Evolutionary conservation across 805 yeast species (phyloP), one percentile per base, ranked within the genome.

Genomic region (Wickerhamiella qilinensis): DNA sequence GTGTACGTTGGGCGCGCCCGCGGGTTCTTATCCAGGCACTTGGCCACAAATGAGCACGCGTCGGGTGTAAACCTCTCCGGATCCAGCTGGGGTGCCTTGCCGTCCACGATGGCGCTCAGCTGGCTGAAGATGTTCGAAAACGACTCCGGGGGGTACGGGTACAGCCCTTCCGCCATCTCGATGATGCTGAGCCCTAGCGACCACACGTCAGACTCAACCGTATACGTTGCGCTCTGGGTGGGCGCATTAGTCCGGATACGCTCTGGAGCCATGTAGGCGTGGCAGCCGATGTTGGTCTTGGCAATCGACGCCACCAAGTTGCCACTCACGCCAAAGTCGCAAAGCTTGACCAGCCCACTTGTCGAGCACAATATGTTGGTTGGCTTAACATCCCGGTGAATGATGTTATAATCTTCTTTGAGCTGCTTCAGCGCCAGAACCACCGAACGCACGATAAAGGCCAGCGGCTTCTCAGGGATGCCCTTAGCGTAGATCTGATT

Each of bases 211-310:
- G 93, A 77, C 53, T 88, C 96, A 3, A 85, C 94, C 1, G 95
- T 75, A 58, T 88, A 88, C 0, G 91, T 73, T 7, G 88, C 45
- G 64, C 75, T 43, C 69, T 51, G 48, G 21, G 47, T 45, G 29
- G 46, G 41, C 28, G 50, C 47, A n/a, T 45, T 46, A 15, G 47
- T 48, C 41, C 48, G 46, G 49, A 91, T 91, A 53, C 98, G 71
- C 56, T 88, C 98, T 1, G 98, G 98, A 1, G 97, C 97, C 97
- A 91, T 91, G 58, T 88, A 88, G 1, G 94, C 80, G 60, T 91
- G 98, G 59, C 98, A 88, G 3, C 98, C 98, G 47, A 88, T 84
- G 50, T 91, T 88, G 0, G 98, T 88, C 51, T 84, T 76, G 14
- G 97, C 97, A 50, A 88, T 66, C 0, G 94, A 83, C 2, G 96